Conservation (phyloP, 2,329 filamentous ascomycete genomes). For the Calycina marina region DNA sequence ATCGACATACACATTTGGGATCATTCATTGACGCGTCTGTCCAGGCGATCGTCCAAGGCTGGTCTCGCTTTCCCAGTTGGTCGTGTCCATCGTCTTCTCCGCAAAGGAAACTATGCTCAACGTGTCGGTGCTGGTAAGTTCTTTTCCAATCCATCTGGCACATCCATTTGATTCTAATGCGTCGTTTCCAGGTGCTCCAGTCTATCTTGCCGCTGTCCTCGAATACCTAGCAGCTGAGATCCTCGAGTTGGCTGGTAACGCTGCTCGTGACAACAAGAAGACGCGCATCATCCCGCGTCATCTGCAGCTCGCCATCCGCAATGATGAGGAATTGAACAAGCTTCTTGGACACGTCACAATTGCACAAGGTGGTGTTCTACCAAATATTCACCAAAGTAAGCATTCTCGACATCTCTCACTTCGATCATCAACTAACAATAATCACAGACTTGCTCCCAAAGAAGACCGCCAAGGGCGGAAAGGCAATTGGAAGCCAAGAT, state of each 20-base stretch:
- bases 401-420: constrained; percentile 16
- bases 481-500: constrained; percentile 87
- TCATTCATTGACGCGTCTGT: constrained; percentile 2
- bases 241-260: constrained; percentile 96
- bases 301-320: constrained; percentile 96
- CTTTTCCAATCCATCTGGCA: constrained; percentile 3
- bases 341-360: constrained; percentile 92
- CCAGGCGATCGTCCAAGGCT: constrained; percentile 94
- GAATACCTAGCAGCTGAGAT: constrained; percentile 99
- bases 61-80: constrained; percentile 98
- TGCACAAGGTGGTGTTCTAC: constrained; percentile 90
- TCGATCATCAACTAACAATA: constrained; percentile 13
- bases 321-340: constrained; percentile 99
- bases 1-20: neutral
- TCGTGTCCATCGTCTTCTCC: constrained; percentile 96
- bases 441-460: constrained; percentile 87
- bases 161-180: constrained; percentile 15
- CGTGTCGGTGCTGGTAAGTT: constrained; percentile 83
- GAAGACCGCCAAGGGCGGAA: constrained; percentile 94
- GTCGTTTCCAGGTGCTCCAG: constrained; percentile 51
- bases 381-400: constrained; percentile 95
- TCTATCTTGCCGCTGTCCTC: constrained; percentile 93
- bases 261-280: constrained; percentile 99
- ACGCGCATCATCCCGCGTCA: constrained; percentile 99
- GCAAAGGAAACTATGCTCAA: constrained; percentile 99